These are phyloP conservation scores for Trichomonascaceae sp. DNA, from an alignment of 1,139 yeast species.

Conservation along the genomic window DNA sequence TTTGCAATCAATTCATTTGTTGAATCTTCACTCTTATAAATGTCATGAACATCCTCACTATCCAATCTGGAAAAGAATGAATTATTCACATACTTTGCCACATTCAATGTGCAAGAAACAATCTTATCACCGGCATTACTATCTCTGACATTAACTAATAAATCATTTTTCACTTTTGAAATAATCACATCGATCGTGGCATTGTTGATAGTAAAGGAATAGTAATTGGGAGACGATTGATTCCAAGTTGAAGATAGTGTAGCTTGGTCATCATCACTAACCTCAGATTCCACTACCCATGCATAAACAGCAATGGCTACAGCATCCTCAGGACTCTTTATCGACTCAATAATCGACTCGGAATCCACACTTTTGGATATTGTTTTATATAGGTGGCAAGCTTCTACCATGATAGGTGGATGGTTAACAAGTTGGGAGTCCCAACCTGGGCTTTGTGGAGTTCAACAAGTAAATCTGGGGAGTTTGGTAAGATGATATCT, in stretches of 20 bases:
- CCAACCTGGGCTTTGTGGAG: neutral
- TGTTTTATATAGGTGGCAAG: conserved; percentile 23
- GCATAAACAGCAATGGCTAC: conserved; percentile 22
- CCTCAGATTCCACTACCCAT: conserved; percentile 14
- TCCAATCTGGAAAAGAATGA: conserved; percentile 23
- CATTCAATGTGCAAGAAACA: conserved; percentile 15
- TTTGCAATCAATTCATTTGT: conserved; percentile 15
- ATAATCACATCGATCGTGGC: conserved; percentile 1
- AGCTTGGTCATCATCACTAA: conserved; percentile 1
- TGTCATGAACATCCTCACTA: conserved; percentile 21
- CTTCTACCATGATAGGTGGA: conserved; percentile 15
- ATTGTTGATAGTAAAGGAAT: conserved; percentile 13
- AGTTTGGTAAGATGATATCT: neutral
- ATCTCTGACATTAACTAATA: conserved; percentile 8
- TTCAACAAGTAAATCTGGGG: neutral
- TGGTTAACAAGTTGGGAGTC: neutral
- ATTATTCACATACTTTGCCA: conserved; percentile 13
- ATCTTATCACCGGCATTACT: conserved; percentile 16
- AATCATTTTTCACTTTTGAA: conserved; percentile 3
- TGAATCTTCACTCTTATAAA: conserved; percentile 17
- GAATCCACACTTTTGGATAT: conserved; percentile 15
- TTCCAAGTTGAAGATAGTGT: conserved; percentile 18
- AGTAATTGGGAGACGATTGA: conserved; percentile 22
- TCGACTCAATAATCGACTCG: conserved; percentile 16
- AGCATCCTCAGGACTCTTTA: conserved; percentile 20